Base-by-base conservation (phyloP, 768 basidiomycete species). In the Tylopilus balloui region DNA sequence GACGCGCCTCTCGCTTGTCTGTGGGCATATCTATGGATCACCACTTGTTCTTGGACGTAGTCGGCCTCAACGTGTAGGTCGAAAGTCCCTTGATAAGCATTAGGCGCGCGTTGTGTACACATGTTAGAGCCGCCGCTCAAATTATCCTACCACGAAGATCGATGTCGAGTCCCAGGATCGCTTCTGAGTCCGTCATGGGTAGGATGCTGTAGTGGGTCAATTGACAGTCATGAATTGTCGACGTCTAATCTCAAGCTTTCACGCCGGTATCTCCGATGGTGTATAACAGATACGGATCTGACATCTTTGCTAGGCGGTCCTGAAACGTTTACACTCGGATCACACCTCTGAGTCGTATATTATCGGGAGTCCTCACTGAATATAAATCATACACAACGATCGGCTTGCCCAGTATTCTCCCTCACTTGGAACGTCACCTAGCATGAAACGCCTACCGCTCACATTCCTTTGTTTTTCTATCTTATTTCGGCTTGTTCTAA, bases 371-470 rank as follows among this genome's bases (percentile, higher is more conserved):
- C 14, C 21, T 15, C 14, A 15, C n/a, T 13, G 31, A 20, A 23
- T 50, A 44, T 50, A 44, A 0, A 24, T 36, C 25, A 8, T 13
- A 3, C 13, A 19, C 11, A 21, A 34, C 7, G 0, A 23, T 32
- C n/a, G n/a, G 11, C 7, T 17, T 24, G 34, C 24, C 8, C 27
- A 10, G 17, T 11, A n/a, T 20, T 23, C 23, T 29, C 17, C 12
- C 35, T 36, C 28, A 28, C 28, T 8, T 25, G 24, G 24, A 25
- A 25, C 24, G 25, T 34, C 39, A 25, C 21, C 17, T n/a, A 31
- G 24, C 42, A 61, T 62, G 60, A 47, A 40, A 2, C 15, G 12
- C 19, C 28, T 52, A 8, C 21, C 40, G 14, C 41, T 56, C 25
- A 25, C 49, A 39, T 39, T 52, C 47, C 4, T 53, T 37, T 37